phyloP scores from a whole-genome alignment of 106 monocot genomes.

The Allium sativum region DNA sequence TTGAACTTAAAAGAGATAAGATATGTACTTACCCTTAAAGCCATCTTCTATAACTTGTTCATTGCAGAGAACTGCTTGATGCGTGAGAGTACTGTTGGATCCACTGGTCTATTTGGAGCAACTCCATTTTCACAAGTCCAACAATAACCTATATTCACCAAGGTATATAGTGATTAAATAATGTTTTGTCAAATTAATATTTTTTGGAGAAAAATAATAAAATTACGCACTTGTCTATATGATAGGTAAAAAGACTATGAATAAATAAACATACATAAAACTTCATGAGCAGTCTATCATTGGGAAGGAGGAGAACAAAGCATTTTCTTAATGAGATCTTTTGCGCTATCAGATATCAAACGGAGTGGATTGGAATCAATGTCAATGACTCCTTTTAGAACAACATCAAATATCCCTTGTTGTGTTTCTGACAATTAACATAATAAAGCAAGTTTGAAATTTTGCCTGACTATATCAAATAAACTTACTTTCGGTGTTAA shows the following conservation, averaged over 20 bases:
- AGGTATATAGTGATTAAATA: too few species aligned
- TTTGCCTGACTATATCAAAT: neutral
- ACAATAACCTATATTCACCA: conserved; percentile 18
- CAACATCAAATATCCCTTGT: conserved; percentile 82
- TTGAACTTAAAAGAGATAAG: too few species aligned
- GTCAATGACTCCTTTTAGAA: conserved; percentile 60
- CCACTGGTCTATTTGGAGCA: conserved; percentile 31
- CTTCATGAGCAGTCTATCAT: conserved; percentile 66
- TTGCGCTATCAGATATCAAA: conserved; percentile 59
- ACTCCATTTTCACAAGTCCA: conserved; percentile 46
- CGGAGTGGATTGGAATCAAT: conserved; percentile 73
- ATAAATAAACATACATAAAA: conserved; percentile 27
- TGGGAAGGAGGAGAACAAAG: conserved; percentile 48
- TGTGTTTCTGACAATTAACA: conserved; percentile 41
- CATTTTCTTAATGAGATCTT: conserved; percentile 79
- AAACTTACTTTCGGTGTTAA: neutral
- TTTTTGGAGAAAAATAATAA: too few species aligned
- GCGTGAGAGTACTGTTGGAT: conserved; percentile 34
- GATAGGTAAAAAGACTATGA: neutral
- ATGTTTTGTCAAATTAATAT: too few species aligned
- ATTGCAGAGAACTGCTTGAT: conserved; percentile 35
- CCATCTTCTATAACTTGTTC: conserved; percentile 46
- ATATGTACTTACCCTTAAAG: conserved; percentile 39
- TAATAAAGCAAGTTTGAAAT: neutral
- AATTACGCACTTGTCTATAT: neutral